Percentiles rank a stretch among this genome's conserved stretches.
phyloP scores from a whole-genome alignment of 495 filamentous ascomycete species.

The Podospora tetraspora region DNA sequence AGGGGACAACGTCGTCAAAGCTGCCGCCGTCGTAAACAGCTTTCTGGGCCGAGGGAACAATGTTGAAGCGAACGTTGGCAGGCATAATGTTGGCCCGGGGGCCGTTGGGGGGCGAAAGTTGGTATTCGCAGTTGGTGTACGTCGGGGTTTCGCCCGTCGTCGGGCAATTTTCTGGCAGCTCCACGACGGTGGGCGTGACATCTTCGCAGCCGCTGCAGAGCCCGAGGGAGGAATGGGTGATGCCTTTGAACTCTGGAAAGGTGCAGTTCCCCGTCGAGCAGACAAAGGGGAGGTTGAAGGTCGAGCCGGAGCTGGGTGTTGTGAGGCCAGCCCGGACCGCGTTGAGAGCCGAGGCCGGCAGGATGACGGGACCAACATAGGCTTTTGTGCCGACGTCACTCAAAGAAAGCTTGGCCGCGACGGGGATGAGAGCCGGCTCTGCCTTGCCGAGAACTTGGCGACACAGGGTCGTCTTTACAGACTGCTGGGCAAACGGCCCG shows the following conservation, averaged over 20 bases:
- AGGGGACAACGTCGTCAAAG: background rate
- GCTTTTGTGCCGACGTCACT: background rate
- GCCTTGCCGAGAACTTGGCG: background rate
- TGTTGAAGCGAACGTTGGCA: background rate
- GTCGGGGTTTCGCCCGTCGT: too few relatives aligned
- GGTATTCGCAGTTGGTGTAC: background rate
- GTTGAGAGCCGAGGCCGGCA: conserved; percentile 1
- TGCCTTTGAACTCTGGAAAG: conserved; percentile 2
- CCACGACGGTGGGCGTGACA: background rate
- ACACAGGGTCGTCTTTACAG: conserved; percentile 1
- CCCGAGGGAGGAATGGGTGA: conserved; percentile 9
- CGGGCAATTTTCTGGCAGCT: background rate
- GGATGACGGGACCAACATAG: background rate
- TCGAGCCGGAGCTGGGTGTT: background rate
- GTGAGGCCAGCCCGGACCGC: conserved; percentile 1
- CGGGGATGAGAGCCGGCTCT: background rate
- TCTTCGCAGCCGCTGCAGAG: conserved; percentile 8
- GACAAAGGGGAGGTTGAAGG: background rate
- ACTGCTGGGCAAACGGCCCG: conserved; percentile 8
- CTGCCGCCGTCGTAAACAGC: background rate
- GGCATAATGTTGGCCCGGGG: background rate
- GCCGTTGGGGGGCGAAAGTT: background rate
- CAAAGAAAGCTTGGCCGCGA: conserved; percentile 5
- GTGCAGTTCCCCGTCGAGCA: conserved; percentile 13
- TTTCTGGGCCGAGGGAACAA: background rate